phyloP scores from a whole-genome alignment of 208 protist genomes.

The Acanthamoeba royreba region DNA sequence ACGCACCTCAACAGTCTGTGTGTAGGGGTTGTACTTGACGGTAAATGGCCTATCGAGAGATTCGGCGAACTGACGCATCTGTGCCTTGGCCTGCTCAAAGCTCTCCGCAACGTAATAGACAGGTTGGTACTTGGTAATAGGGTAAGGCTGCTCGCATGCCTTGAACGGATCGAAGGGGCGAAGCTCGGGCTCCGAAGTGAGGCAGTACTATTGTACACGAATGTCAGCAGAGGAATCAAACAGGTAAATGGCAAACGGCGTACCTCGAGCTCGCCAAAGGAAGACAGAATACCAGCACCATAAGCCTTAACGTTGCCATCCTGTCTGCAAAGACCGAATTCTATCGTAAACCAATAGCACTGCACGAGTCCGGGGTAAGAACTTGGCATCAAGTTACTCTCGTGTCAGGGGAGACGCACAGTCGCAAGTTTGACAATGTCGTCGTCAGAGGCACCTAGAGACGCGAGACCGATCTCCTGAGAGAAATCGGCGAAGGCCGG shows the following conservation, averaged over 20 bases:
- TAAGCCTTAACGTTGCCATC: slow-evolving; percentile 87
- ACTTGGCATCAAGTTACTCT: background rate
- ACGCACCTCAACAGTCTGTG: slow-evolving; percentile 83
- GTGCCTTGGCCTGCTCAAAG: slow-evolving; percentile 88
- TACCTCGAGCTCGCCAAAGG: slow-evolving; percentile 88
- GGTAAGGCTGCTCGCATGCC: slow-evolving; percentile 75
- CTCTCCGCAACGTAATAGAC: slow-evolving; percentile 91
- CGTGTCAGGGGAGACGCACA: slow-evolving; percentile 25
- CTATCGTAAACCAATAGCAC: slow-evolving; percentile 94
- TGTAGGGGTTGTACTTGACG: slow-evolving; percentile 90
- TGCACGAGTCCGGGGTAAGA: background rate
- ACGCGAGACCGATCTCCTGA: slow-evolving; percentile 96
- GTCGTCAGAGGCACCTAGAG: slow-evolving; percentile 91
- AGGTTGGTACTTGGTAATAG: slow-evolving; percentile 93
- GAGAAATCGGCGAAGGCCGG: slow-evolving; percentile 94
- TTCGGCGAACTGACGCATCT: slow-evolving; percentile 84
- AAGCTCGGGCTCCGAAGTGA: slow-evolving; percentile 16
- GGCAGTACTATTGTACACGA: background rate
- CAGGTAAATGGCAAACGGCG: background rate
- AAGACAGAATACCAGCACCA: slow-evolving; percentile 93
- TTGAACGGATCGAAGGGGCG: slow-evolving; percentile 56
- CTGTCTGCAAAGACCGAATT: slow-evolving; percentile 94
- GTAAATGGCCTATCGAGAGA: slow-evolving; percentile 84
- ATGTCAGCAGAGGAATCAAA: background rate
- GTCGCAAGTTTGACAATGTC: slow-evolving; percentile 90